Evolutionary conservation across 2,329 filamentous ascomycete genomes (phyloP), one percentile per base, ranked within the genome.

Genomic region (Aureobasidium leucospermi): DNA sequence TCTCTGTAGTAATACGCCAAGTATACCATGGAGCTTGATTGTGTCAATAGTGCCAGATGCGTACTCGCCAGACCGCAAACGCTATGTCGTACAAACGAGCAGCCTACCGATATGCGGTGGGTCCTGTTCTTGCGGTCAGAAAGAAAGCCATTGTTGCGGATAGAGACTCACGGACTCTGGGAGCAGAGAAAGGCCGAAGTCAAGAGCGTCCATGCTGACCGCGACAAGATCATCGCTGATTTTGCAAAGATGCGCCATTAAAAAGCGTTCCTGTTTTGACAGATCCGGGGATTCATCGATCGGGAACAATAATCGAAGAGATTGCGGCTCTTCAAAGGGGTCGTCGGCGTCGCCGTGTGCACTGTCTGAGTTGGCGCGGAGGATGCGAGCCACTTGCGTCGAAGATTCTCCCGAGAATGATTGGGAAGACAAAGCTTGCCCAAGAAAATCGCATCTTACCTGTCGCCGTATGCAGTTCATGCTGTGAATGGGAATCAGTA

Each of bases 401-500:
- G 55, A 38, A 23, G 55, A 31, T 15, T 47, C 53, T 45, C 13
- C 48, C 19, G 52, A 31, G 15, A 31, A 56, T 6, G 52, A 38
- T 10, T 45, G 41, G 10, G 53, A 57, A 3, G 43, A 58, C 10
- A 32, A 48, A 19, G 32, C 23, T 6, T n/a, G 23, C n/a, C 36
- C 42, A 6, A 49, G 34, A n/a, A 47, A 58, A 7, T 58, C 55
- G 23, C 55, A 58, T n/a, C 36, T 32, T 11, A 42, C 43, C 31
- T 58, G 55, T n/a, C 55, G 42, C 19, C 55, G 55, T 15, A 38
- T 13, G 34, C 55, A 58, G 13, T 58, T 58, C 32, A 58, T 42
- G 31, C 55, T 58, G 46, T 15, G 15, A 6, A 31, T 16, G n/a
- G 28, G 15, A 6, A 4, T 58, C 23, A 49, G 41, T 23, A 19